Conservation (phyloP, 768 basidiomycete species). For the Suillus cothurnatus region DNA sequence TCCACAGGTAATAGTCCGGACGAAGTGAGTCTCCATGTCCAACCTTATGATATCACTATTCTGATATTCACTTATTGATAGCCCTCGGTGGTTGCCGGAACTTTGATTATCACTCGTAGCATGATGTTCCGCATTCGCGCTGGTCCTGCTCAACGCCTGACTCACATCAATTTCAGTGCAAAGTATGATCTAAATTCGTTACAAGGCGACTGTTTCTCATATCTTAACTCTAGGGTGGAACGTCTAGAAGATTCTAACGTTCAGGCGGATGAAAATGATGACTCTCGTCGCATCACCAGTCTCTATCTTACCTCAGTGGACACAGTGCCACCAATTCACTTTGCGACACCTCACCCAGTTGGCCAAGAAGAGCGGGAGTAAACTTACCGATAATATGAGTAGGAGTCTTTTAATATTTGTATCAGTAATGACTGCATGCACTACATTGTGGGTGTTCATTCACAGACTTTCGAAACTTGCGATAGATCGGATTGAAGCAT, state of each 20-base stretch:
- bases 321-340: constrained; percentile 35
- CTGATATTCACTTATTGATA: constrained; percentile 13
- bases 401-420: not conserved
- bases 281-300: constrained; percentile 34
- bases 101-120: constrained; percentile 40
- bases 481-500: not conserved
- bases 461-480: not conserved
- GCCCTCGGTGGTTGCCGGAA: constrained; percentile 40
- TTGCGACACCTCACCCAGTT: constrained; percentile 20
- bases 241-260: constrained; percentile 15
- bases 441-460: not conserved
- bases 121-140: constrained; percentile 45
- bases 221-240: constrained; percentile 26
- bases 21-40: constrained; percentile 19
- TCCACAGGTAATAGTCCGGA: constrained; percentile 27
- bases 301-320: constrained; percentile 37
- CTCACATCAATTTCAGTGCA: constrained; percentile 41
- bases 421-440: not conserved
- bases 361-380: constrained; percentile 3
- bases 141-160: constrained; percentile 36
- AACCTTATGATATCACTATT: too few species aligned
- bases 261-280: constrained; percentile 19
- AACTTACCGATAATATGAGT: not conserved
- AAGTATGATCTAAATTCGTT: constrained; percentile 28
- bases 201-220: not conserved